A percentile compares a stretch with the other conserved stretches of the same genome.
These are phyloP conservation scores for Yamadazyma friedrichii DNA, from an alignment of 1,139 yeast genomes.

Conservation along the genomic window DNA sequence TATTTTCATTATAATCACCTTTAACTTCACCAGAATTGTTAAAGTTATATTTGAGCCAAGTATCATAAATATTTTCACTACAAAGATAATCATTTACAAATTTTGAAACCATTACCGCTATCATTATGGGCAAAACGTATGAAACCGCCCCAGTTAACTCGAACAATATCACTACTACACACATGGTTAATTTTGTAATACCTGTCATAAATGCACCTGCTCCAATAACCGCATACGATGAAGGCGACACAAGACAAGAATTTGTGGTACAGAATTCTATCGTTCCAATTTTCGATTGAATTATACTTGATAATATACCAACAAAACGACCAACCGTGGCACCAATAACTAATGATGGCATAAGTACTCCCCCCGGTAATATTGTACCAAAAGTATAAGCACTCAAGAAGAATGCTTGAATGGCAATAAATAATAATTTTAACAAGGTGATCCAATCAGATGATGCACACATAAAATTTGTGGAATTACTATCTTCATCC, in stretches of 20 bases:
- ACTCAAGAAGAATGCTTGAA: slow-evolving; percentile 55
- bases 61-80: slow-evolving; percentile 49
- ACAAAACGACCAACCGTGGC: slow-evolving; percentile 65
- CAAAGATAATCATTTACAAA: slow-evolving; percentile 48
- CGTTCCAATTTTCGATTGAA: slow-evolving; percentile 45
- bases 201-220: slow-evolving; percentile 61
- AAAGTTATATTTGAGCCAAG: slow-evolving; percentile 36
- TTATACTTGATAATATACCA: slow-evolving; percentile 56
- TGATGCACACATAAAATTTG: slow-evolving; percentile 37
- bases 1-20: slow-evolving; percentile 28
- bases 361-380: slow-evolving; percentile 67
- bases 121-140: slow-evolving; percentile 59
- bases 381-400: slow-evolving; percentile 60
- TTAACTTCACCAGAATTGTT: slow-evolving; percentile 2
- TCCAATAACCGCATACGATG: slow-evolving; percentile 62
- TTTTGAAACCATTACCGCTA: slow-evolving; percentile 53
- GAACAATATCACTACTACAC: slow-evolving; percentile 56
- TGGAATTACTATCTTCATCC: slow-evolving; percentile 19
- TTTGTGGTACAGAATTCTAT: slow-evolving; percentile 50
- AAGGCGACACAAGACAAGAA: slow-evolving; percentile 55
- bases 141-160: slow-evolving; percentile 62
- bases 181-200: slow-evolving; percentile 54
- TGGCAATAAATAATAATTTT: slow-evolving; percentile 43
- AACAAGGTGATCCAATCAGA: slow-evolving; percentile 26
- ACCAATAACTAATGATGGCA: slow-evolving; percentile 69